Evolutionary conservation across 768 basidiomycete species (phyloP).

Genomic region (Glaciozyma martinii): DNA sequence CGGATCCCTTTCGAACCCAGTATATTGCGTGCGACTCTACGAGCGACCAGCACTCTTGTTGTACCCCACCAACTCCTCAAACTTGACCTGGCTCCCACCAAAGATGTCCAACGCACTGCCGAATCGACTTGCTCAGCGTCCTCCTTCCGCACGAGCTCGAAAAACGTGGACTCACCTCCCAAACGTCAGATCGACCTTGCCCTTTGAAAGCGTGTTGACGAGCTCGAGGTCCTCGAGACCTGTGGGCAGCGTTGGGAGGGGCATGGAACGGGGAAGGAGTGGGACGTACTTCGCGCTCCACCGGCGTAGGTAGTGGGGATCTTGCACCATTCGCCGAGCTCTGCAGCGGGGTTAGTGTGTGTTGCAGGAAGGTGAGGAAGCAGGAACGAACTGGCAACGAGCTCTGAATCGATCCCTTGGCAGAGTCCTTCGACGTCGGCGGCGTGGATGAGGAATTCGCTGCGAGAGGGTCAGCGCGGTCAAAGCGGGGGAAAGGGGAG

Average conservation of each 20-base stretch:
- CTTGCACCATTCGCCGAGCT: constrained; percentile 77
- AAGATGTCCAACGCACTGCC: constrained; percentile 47
- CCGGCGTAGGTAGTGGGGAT: constrained; percentile 96
- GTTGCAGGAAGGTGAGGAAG: neutral
- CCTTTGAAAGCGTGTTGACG: constrained; percentile 68
- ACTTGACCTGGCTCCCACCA: constrained; percentile 44
- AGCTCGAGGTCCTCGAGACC: constrained; percentile 71
- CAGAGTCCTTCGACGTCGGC: constrained; percentile 99
- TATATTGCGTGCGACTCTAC: too few species aligned
- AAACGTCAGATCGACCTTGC: constrained; percentile 77
- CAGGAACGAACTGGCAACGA: constrained; percentile 59
- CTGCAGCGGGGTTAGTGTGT: constrained; percentile 43
- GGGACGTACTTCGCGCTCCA: constrained; percentile 69
- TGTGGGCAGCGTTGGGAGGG: constrained; percentile 36
- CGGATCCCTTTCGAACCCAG: too few species aligned
- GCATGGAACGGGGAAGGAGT: neutral
- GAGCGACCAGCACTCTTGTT: constrained; percentile 30
- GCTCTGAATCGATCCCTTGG: constrained; percentile 83
- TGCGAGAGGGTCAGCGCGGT: constrained; percentile 34
- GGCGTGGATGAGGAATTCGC: constrained; percentile 90
- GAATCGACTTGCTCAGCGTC: neutral
- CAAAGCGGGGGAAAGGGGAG: neutral
- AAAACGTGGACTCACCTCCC: constrained; percentile 51
- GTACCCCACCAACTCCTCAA: constrained; percentile 42
- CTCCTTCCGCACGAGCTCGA: neutral